Percentiles rank a stretch among this genome's conserved stretches.
phyloP scores from a whole-genome alignment of 1,139 yeast genomes.

The Saccharomycopsis phalli region DNA sequence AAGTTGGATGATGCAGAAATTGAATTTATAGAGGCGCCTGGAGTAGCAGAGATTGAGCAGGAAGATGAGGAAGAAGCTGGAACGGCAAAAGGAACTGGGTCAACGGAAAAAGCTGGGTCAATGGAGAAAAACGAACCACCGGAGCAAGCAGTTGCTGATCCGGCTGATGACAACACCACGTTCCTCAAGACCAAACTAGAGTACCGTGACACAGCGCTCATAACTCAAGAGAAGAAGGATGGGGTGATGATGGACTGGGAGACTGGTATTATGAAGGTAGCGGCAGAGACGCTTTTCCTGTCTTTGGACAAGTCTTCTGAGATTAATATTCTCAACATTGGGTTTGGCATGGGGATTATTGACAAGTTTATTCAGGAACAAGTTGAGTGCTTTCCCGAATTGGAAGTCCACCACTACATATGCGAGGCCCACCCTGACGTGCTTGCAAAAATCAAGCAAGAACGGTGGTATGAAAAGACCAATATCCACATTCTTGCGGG shows the following conservation, averaged over 20 bases:
- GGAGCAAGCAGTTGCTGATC: slow-evolving; percentile 31
- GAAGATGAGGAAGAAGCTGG: slow-evolving; percentile 21
- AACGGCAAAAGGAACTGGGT: slow-evolving; percentile 21
- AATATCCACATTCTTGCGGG: slow-evolving; percentile 75
- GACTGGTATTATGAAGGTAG: slow-evolving; percentile 66
- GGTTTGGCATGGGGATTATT: slow-evolving; percentile 96
- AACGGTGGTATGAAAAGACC: slow-evolving; percentile 78
- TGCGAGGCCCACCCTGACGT: slow-evolving; percentile 96
- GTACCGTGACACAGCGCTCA: slow-evolving; percentile 61
- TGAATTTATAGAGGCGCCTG: slow-evolving; percentile 62
- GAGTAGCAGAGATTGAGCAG: slow-evolving; percentile 28
- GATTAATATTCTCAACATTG: slow-evolving; percentile 64
- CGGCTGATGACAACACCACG: slow-evolving; percentile 55
- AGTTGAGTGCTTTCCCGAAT: slow-evolving; percentile 32
- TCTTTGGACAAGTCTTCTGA: slow-evolving; percentile 25
- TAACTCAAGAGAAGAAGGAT: slow-evolving; percentile 66
- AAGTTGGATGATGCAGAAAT: slow-evolving; percentile 68
- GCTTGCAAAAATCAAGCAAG: slow-evolving; percentile 45
- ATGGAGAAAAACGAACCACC: slow-evolving; percentile 15
- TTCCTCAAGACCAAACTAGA: slow-evolving; percentile 61
- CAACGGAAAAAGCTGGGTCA: slow-evolving; percentile 25
- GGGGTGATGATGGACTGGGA: slow-evolving; percentile 99
- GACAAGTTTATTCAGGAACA: slow-evolving; percentile 63
- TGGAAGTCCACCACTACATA: slow-evolving; percentile 52
- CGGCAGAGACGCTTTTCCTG: slow-evolving; percentile 58